Conservation (phyloP, 1,139 yeast genomes). For the Kluyveromyces marxianus region DNA sequence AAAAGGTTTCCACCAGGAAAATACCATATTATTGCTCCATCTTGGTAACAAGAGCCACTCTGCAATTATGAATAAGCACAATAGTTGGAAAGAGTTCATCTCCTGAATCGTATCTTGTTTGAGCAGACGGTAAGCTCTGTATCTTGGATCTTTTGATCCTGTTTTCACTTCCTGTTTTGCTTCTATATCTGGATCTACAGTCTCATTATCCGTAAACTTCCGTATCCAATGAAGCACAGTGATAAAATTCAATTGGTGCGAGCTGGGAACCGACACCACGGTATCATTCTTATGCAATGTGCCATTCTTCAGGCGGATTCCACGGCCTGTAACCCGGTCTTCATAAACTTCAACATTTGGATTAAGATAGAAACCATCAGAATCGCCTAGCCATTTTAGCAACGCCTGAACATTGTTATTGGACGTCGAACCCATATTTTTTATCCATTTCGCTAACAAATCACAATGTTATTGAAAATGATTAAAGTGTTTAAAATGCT, state of each 20-base stretch:
- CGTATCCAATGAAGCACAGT: constrained; percentile 43
- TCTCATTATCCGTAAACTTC: constrained; percentile 27
- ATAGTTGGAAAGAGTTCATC: constrained; percentile 34
- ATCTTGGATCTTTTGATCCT: constrained; percentile 24
- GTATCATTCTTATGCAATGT: constrained; percentile 36
- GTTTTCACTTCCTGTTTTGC: constrained; percentile 17
- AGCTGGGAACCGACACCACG: constrained; percentile 50
- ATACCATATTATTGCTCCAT: constrained; percentile 26
- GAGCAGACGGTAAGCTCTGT: constrained; percentile 23
- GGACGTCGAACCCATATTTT: not conserved
- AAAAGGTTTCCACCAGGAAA: constrained; percentile 61
- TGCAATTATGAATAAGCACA: constrained; percentile 41
- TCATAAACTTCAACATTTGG: constrained; percentile 27
- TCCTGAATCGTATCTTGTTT: constrained; percentile 16
- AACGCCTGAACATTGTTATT: not conserved
- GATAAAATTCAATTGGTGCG: constrained; percentile 51
- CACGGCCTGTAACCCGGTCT: constrained; percentile 50
- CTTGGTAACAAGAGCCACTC: constrained; percentile 33
- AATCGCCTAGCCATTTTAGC: constrained; percentile 17
- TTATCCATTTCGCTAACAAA: too few species aligned
- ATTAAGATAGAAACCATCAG: constrained; percentile 15
- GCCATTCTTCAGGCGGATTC: constrained; percentile 40
- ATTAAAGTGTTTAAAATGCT: too few species aligned
- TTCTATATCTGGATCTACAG: constrained; percentile 14
- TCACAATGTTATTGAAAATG: too few species aligned